Evolutionary conservation across 257 asterid species (phyloP).

Genomic region (Forsythia viridissima): DNA sequence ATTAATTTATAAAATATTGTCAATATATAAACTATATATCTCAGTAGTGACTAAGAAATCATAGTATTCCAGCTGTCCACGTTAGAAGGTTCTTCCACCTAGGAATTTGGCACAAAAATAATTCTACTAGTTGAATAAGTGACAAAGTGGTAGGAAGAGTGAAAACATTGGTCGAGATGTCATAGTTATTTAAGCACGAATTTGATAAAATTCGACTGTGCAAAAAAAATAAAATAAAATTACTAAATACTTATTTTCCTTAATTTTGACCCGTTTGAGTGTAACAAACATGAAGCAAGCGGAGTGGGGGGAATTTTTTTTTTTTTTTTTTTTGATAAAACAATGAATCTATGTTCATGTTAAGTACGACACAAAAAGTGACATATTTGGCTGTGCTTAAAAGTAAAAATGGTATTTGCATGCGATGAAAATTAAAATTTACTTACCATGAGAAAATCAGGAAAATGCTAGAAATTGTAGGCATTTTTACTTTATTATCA

Average conservation of each 20-base stretch:
- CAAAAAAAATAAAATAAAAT: no score
- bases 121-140: neutral
- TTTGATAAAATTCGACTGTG: neutral
- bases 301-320: no score
- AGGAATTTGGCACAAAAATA: neutral
- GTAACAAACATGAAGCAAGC: neutral
- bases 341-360: neutral
- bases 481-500: constrained; percentile 23
- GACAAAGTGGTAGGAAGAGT: neutral
- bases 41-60: constrained; percentile 5
- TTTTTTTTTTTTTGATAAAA: no score
- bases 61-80: constrained; percentile 35
- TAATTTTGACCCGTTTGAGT: neutral
- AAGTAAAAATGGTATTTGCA: neutral
- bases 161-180: neutral
- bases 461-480: constrained; percentile 41
- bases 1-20: neutral
- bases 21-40: neutral
- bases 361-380: no score
- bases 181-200: no score
- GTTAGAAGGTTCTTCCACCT: constrained; percentile 29
- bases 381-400: no score
- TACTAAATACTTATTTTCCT: no score
- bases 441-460: constrained; percentile 64
- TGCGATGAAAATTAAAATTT: neutral